Conservation (phyloP, 2,329 filamentous ascomycete genomes). For the Trichoderma endophyticum region DNA sequence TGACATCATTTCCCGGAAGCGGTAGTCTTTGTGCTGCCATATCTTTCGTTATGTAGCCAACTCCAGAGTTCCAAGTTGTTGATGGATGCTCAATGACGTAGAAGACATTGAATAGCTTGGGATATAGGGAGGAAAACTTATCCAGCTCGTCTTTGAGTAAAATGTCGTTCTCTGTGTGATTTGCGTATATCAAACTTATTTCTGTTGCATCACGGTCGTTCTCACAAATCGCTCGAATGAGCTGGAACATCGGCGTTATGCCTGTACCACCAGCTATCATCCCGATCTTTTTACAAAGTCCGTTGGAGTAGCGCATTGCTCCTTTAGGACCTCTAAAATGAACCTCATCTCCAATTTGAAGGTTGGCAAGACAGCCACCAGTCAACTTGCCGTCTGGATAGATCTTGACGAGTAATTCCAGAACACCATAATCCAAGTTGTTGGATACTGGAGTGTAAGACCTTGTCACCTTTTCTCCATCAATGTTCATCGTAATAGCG, state of each 20-base stretch:
- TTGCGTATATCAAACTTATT: slow-evolving; percentile 58
- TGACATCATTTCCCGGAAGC: slow-evolving; percentile 40
- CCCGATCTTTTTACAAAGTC: slow-evolving; percentile 42
- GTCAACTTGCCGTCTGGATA: slow-evolving; percentile 51
- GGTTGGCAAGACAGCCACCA: slow-evolving; percentile 38
- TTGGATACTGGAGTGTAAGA: slow-evolving; percentile 77
- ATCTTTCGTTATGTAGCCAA: slow-evolving; percentile 50
- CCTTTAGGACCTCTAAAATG: slow-evolving; percentile 56
- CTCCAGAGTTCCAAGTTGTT: slow-evolving; percentile 45
- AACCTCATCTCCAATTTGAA: slow-evolving; percentile 48
- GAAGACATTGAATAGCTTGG: slow-evolving; percentile 52
- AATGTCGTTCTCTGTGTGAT: slow-evolving; percentile 57
- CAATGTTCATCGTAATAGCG: slow-evolving; percentile 46
- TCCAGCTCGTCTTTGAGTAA: slow-evolving; percentile 56
- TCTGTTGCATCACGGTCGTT: slow-evolving; percentile 54
- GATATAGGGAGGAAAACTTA: slow-evolving; percentile 46
- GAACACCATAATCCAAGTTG: slow-evolving; percentile 40
- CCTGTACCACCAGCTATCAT: slow-evolving; percentile 51
- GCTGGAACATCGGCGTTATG: slow-evolving; percentile 42
- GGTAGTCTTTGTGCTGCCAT: slow-evolving; percentile 50
- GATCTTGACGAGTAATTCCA: slow-evolving; percentile 51
- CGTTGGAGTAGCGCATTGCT: not conserved
- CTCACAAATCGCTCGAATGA: slow-evolving; percentile 62
- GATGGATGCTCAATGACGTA: slow-evolving; percentile 53
- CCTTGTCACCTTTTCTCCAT: slow-evolving; percentile 56